Base-by-base conservation (phyloP, 495 filamentous ascomycete genomes). In the Neurospora sp. region DNA sequence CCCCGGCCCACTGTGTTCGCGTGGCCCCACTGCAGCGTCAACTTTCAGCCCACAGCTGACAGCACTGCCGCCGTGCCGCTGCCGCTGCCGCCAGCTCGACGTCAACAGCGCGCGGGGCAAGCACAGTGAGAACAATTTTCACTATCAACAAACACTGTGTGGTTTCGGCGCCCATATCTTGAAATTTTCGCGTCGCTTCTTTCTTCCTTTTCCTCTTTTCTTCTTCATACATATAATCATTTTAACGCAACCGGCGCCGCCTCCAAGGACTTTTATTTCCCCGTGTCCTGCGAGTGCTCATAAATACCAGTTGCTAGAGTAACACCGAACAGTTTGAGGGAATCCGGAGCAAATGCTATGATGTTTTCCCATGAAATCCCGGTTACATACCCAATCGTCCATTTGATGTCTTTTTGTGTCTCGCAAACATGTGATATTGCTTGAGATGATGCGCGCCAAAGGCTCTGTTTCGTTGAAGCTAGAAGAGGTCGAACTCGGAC, bases 251-350 rank as follows among this genome's bases (percentile, higher is more conserved):
- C 77, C 74, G 75, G 77, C 78, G 73, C 76, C 71, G 78, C 76
- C 75, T 81, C 79, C 75, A 80, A 72, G 78, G 78, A 81, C 76
- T 77, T 46, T 72, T 14, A 39, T 54, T 23, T 69, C 71, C 70
- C 71, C 74, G 76, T 79, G 76, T 76, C 76, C 77, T 42, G 54
- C 72, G 77, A 80, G 77, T 77, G 72, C 72, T 78, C 70, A n/a
- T 73, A 16, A 75, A 46, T 71, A 75, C 74, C 76, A 69, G 81
- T 81, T 81, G 79, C 80, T 38, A 81, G 79, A 82, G 75, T 31
- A 76, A 70, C 37, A 76, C 80, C 81, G 78, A 76, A 69, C 70
- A 35, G 81, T 82, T 82, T 82, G 81, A 82, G 81, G 81, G 81
- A 79, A 73, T 78, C 72, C 79, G 54, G 77, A 81, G 80, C 77